Evolutionary conservation across 805 yeast species (phyloP), one percentile per base, ranked within the genome.

Genomic region (Zygotorulaspora florentina): DNA sequence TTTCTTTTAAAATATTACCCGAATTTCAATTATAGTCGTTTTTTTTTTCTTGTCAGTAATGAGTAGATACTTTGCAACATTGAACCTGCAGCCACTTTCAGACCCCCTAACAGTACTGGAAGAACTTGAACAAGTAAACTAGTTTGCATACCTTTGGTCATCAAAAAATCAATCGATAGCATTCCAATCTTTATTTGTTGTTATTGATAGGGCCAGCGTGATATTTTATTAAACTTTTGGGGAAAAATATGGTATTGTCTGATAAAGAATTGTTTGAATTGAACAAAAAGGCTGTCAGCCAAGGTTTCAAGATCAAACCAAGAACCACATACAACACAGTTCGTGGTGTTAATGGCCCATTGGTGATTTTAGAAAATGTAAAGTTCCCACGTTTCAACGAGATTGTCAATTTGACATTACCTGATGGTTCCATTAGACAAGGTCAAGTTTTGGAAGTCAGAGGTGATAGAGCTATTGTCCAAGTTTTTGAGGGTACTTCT

Each of bases 391-490:
- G 95, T 63, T 93, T 79, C 73, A 89, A 91, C 63, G 99, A 93
- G 72, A 93, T 93, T 73, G 99, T 93, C 63, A 87, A 90, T 69
- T 77, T 93, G 63, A 95, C 99, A 9, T 76, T 93, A 50, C 99
- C 99, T 40, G 99, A 95, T 67, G 99, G 99, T 9, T 70, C 93
- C 16, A 72, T 75, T 41, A 86, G 99, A 72, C 96, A 96, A 48
- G 99, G 99, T 63, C 98, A 93, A 71, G 99, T 93, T 18, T 79
- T 93, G 64, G 99, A 93, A 73, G 98, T 95, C 48, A 85, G 95
- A 71, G 99, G 99, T 52, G 81, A 86, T 61, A 85, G 93, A 66
- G 99, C 99, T 45, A 81, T 93, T 68, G 99, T 93, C 43, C 99
- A 93, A 77, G 99, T 93, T 41, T 93, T 93, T 66, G 98, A 93